Base-by-base conservation (phyloP, 129 eudicot species). In the Calendula officinalis region DNA sequence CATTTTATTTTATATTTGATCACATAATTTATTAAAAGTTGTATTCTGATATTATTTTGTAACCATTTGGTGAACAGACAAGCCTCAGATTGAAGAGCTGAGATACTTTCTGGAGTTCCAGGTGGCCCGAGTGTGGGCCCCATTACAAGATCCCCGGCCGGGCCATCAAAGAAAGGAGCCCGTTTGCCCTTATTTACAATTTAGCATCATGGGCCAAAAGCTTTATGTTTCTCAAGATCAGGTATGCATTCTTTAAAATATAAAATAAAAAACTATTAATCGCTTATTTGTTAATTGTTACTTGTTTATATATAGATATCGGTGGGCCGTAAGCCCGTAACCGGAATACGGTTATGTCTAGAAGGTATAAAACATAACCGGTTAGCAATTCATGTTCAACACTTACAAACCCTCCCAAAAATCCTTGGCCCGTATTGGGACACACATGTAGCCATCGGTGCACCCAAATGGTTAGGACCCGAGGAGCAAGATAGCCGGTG, bases 401-500 rank as follows among this genome's bases (percentile, higher is more conserved):
- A 85, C 75, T 59, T 85, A 50, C 79, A 85, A 63, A 62, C 68
- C 73, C 85, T 85, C 37, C 92, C 92, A 2, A 85, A 82, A 67
- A 79, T 85, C 75, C 81, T 85, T 38, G 73, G 67, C n/a, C 92
- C 92, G 33, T 70, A 82, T 52, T 85, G 92, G 92, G 92, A 85
- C 64, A 79, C 85, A 64, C 83, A 85, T 34, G 81, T 85, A 40
- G 82, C 92, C 61, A 85, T 85, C 1, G 92, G 92, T 64, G 85
- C 92, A 48, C 92, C 92, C 37, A 82, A 82, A 66, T 85, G 92
- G 92, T 81, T 56, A 67, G 92, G 92, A 60, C 92, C 92, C 11
- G 92, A 85, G 72, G 88, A 85, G 74, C 92, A 82, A 76, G 92
- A 85, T 54, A 85, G 92, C 77, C 68, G 88, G 41, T 85, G 92